Evolutionary conservation across 306 rosid genomes (phyloP).

Genomic region (Prunus armeniaca): DNA sequence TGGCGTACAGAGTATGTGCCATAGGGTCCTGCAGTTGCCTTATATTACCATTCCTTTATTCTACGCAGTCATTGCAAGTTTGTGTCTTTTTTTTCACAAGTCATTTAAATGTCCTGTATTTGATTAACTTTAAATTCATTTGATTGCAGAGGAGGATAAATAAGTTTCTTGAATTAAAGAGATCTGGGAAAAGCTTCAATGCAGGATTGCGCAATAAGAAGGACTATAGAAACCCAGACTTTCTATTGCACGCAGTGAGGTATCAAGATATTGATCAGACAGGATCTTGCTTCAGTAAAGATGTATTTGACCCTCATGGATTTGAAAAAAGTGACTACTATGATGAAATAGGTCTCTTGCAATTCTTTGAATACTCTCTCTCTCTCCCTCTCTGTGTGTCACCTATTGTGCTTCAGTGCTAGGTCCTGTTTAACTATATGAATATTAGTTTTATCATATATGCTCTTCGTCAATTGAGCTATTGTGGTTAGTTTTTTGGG

Average conservation of each 20-base stretch:
- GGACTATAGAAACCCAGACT: conserved; percentile 94
- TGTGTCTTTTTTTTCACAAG: neutral
- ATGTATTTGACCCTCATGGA: conserved; percentile 96
- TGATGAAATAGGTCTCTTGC: conserved; percentile 71
- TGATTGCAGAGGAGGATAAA: conserved; percentile 74
- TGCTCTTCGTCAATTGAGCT: neutral
- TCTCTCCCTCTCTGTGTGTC: neutral
- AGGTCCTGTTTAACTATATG: neutral
- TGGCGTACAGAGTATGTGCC: neutral
- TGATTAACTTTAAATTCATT: neutral
- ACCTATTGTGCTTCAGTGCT: neutral
- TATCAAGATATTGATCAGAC: conserved; percentile 93
- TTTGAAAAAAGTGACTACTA: conserved; percentile 80
- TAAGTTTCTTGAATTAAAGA: conserved; percentile 81
- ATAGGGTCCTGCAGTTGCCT: neutral
- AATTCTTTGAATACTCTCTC: conserved; percentile 28
- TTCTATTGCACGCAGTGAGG: conserved; percentile 88
- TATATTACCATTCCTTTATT: neutral
- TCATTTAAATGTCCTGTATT: neutral
- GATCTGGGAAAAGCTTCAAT: conserved; percentile 90
- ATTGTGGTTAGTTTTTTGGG: neutral
- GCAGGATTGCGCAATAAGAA: conserved; percentile 92
- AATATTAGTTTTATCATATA: neutral
- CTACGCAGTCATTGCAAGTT: neutral
- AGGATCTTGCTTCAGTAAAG: conserved; percentile 96